Evolutionary conservation across 164 flowering plant species (phyloP), one percentile per base, ranked within the genome.

Genomic region (Umbilicus rupestris): DNA sequence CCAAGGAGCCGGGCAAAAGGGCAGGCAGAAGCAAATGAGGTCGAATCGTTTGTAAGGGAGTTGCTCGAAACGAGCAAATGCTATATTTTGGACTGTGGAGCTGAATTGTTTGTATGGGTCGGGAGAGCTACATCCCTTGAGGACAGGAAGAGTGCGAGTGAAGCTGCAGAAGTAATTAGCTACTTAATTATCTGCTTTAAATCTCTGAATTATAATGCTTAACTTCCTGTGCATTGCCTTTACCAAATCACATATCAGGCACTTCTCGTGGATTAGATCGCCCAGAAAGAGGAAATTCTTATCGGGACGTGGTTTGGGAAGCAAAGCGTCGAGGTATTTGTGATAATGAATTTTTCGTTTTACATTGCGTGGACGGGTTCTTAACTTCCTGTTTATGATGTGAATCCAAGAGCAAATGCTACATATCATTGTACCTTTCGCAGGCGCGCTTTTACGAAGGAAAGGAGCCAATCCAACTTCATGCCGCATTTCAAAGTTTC

Each of bases 251-350:
- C 19, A 52, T n/a, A 39, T 47, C 41, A 33, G 42, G 39, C 55
- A 41, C 26, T 69, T 37, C 66, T 55, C 58, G 28, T 10, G 28
- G 14, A 5, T 24, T 50, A 11, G 58, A 50, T 39, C 65, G 42
- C 46, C 57, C 58, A 46, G 19, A 82, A 76, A 71, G 87, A 87
- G 64, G 88, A 84, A 67, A 62, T 71, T 73, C 71, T 90, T 28
- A 74, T 81, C 59, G 81, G 80, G 68, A 76, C 85, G 60, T 90
- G 97, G 97, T 64, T 87, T 73, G 97, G 97, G 31, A 41, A 68
- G 47, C 60, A 26, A 28, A 82, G 89, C 75, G 65, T 70, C 33
- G 42, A 45, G 83, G 89, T 87, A 69, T 65, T 73, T 66, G 7
- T 62, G 14, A 19, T 55, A 58, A 6, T n/a, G 5, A 37, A 50